Base-by-base conservation (phyloP, 345 rosid species). In the Camelina laxa region DNA sequence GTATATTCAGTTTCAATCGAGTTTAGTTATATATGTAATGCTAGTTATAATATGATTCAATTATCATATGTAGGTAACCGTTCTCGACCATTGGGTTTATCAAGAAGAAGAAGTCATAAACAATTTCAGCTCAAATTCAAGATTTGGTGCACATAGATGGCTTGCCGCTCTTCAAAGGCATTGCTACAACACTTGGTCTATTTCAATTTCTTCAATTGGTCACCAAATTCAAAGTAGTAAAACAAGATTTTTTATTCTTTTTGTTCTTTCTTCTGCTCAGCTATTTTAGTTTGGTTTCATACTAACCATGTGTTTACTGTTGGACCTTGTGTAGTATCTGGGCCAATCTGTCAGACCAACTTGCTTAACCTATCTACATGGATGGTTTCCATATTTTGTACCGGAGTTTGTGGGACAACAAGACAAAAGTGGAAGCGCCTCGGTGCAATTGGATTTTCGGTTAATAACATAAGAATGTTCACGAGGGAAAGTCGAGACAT, bases 71-170 rank as follows among this genome's bases (percentile, higher is more conserved):
- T 82, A 86, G 90, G 84, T 88, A 12, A 86, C 83, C 4, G 76
- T 89, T 87, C 55, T 88, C 7, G 90, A 88, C 65, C 93, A 86
- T 62, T 78, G 83, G 5, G 87, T 78, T 62, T 86, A 83, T 45
- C 82, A 85, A 44, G 85, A 72, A 45, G 75, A 79, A 63, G 22
- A 17, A 3, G 63, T 75, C 38, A 85, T 74, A 41, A 72, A 45
- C 42, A 73, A 67, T 22, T 81, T 69, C 41, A 75, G 76, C 12
- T 49, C 69, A 4, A 60, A 74, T 13, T 41, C 38, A 36, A 88
- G 76, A 13, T 83, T 86, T 55, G 86, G 92, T 42, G 88, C 92
- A 6, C 82, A 71, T 3, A 78, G 85, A 79, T 88, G 88, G 88
- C 17, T 86, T 7, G 69, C 85, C 24, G 68, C 81, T 45, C 76